These are phyloP conservation scores for Xylaria curta DNA, from an alignment of 495 filamentous ascomycete species.

Conservation along the genomic window DNA sequence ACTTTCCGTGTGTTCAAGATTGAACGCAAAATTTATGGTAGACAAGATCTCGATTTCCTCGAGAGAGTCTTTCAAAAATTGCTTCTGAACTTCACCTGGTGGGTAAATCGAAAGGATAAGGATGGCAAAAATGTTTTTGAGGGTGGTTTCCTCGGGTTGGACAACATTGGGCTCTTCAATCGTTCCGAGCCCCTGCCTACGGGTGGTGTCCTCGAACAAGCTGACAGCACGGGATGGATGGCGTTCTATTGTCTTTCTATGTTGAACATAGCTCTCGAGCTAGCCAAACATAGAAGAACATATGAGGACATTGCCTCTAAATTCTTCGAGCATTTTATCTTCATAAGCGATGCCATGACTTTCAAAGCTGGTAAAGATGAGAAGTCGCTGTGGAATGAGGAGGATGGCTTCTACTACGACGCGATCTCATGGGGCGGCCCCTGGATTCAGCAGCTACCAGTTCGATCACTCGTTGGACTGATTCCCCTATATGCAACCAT, in stretches of 20 bases:
- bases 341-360: slow-evolving; percentile 98
- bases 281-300: slow-evolving; percentile 93
- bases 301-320: slow-evolving; percentile 99
- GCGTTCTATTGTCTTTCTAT: slow-evolving; percentile 94
- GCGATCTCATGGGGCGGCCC: slow-evolving; percentile 94
- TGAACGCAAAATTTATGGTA: slow-evolving; percentile 94
- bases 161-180: slow-evolving; percentile 98
- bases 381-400: slow-evolving; percentile 90
- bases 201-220: slow-evolving; percentile 90
- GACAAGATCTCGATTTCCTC: slow-evolving; percentile 92
- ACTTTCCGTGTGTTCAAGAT: slow-evolving; percentile 97
- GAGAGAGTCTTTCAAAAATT: slow-evolving; percentile 97
- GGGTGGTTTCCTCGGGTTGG: slow-evolving; percentile 93
- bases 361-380: slow-evolving; percentile 78
- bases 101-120: slow-evolving; percentile 94
- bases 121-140: slow-evolving; percentile 97
- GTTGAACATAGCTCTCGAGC: slow-evolving; percentile 93
- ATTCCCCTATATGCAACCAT: slow-evolving; percentile 92
- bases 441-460: slow-evolving; percentile 89
- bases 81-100: slow-evolving; percentile 97
- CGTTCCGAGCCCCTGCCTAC: slow-evolving; percentile 96
- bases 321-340: slow-evolving; percentile 98
- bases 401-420: slow-evolving; percentile 98
- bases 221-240: slow-evolving; percentile 99
- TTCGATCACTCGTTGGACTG: slow-evolving; percentile 88